Evolutionary conservation across 2,329 filamentous ascomycete species (phyloP), one percentile per base, ranked within the genome.

Genomic region (Neofusicoccum cordaticola): DNA sequence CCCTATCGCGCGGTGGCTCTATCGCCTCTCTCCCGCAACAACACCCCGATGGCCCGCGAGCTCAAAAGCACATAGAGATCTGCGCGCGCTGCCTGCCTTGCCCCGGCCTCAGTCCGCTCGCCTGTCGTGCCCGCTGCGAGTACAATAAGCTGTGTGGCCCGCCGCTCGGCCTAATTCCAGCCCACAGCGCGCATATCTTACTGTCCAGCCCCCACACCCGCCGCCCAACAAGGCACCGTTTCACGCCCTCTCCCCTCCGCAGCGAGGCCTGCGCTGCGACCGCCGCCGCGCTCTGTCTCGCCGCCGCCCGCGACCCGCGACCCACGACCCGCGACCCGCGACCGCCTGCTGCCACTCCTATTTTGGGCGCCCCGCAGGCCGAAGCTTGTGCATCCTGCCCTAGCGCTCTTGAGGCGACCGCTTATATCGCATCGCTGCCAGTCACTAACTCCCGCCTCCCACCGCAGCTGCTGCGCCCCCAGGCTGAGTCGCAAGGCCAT

Each of bases 401-500:
- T 63, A 53, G 48, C 39, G 48, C 17, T 34, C 27, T 63, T 60
- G 56, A 9, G 35, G 41, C 56, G 37, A 60, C 41, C 56, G 56
- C 56, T 60, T 60, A 60, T 60, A 60, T 60, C 56, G 56, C 42
- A 34, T 45, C 56, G 41, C 31, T 39, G 56, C 56, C 56, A 37
- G 58, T 62, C 58, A 51, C 58, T 19, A 19, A 48, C 45, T 7
- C 22, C 50, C 61, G 47, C 47, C 61, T 44, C 61, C 48, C 61
- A 56, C 51, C 51, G 42, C 62, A 50, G 52, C 56, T 52, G 63
- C 63, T 65, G 63, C 63, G 63, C 63, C 63, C 63, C 52, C 63
- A 60, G 63, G 63, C 63, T 64, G 63, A 64, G 63, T 64, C 63
- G 63, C 63, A 58, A 60, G 63, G 44, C 45, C 62, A 64, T 56